Conservation (phyloP, 225 moss, liverwort and hornwort species). For the Marchantia polymorpha region DNA sequence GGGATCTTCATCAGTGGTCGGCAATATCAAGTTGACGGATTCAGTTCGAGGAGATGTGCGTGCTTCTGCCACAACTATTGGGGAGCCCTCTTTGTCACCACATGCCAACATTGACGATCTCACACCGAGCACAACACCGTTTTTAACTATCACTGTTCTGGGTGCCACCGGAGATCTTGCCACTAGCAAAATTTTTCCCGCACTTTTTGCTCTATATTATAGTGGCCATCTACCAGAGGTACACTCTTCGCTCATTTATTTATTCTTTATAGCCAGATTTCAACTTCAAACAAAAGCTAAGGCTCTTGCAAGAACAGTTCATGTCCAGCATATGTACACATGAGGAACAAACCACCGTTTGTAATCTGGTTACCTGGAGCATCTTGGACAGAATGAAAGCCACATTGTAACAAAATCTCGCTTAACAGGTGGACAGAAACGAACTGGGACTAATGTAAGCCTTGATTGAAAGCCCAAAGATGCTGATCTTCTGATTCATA, state of each 20-base stretch:
- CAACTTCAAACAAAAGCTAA: too few relatives aligned
- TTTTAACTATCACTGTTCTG: slow-evolving; percentile 55
- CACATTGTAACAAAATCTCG: too few relatives aligned
- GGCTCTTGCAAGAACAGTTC: too few relatives aligned
- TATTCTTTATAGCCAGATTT: too few relatives aligned
- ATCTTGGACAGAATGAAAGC: too few relatives aligned
- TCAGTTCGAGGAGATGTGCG: background rate
- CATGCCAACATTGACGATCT: slow-evolving; percentile 14
- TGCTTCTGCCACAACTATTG: slow-evolving; percentile 13
- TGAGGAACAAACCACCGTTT: too few relatives aligned
- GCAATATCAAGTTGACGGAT: slow-evolving; percentile 5
- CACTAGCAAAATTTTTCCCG: slow-evolving; percentile 88
- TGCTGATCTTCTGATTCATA: too few relatives aligned
- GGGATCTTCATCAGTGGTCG: slow-evolving; percentile 20
- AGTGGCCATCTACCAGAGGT: slow-evolving; percentile 67
- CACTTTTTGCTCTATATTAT: slow-evolving; percentile 80
- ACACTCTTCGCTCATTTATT: slow-evolving; percentile 5
- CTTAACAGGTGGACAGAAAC: too few relatives aligned
- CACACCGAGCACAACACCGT: slow-evolving; percentile 15
- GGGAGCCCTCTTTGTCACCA: slow-evolving; percentile 19
- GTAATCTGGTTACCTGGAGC: too few relatives aligned
- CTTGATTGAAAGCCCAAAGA: too few relatives aligned
- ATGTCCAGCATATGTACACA: too few relatives aligned
- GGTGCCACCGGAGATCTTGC: slow-evolving; percentile 94
- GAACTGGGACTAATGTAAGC: too few relatives aligned